Percentiles rank a stretch among this genome's conserved stretches.
phyloP scores from a whole-genome alignment of 2,329 filamentous ascomycete species.

The Cladosporium cucumerinum region DNA sequence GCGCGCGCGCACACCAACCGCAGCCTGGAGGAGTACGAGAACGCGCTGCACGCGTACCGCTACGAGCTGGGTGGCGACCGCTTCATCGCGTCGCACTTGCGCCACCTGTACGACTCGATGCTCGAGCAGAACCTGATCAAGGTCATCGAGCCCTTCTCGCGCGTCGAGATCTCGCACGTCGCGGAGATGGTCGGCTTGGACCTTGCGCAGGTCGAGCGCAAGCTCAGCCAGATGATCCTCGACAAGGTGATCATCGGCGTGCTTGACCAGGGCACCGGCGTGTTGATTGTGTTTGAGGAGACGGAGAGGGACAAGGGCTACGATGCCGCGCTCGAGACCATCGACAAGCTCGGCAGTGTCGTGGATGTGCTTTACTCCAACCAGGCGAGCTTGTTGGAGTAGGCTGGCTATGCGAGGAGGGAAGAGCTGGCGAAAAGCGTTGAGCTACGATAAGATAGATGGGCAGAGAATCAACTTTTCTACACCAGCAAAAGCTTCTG shows the following conservation, averaged over 20 bases:
- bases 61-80: conserved; percentile 91
- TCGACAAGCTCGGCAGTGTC: conserved; percentile 94
- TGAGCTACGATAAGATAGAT: background rate
- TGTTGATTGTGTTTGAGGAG: conserved; percentile 96
- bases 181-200: conserved; percentile 97
- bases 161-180: conserved; percentile 94
- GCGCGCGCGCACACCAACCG: conserved; percentile 93
- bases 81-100: conserved; percentile 96
- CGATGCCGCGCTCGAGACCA: conserved; percentile 88
- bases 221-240: conserved; percentile 98
- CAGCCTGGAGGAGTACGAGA: conserved; percentile 95
- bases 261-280: conserved; percentile 93
- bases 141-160: conserved; percentile 97
- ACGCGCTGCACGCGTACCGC: conserved; percentile 81
- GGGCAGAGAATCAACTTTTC: background rate
- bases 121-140: conserved; percentile 99
- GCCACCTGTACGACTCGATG: conserved; percentile 95
- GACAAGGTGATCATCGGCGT: conserved; percentile 99
- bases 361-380: conserved; percentile 98
- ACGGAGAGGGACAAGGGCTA: conserved; percentile 89
- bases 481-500: background rate
- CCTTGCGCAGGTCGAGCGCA: conserved; percentile 93
- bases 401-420: conserved; percentile 27
- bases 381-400: conserved; percentile 94
- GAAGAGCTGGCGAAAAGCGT: background rate